Conservation (phyloP, 2,329 filamentous ascomycete species). For the Taxawa tesnikishii region DNA sequence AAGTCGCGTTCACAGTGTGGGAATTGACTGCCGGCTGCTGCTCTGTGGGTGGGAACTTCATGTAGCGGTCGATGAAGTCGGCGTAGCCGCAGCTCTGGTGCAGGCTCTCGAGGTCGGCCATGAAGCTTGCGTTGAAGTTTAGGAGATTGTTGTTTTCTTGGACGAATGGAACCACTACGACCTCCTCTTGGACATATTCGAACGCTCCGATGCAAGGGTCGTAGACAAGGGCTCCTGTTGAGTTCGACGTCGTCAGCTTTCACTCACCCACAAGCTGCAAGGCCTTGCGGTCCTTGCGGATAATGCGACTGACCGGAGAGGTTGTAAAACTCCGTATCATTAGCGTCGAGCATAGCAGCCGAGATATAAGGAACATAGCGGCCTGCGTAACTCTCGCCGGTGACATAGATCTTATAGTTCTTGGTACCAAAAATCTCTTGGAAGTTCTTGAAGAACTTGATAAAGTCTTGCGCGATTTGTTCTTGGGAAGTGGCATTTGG, state of each 20-base stretch:
- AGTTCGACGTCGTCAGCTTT: too few relatives aligned
- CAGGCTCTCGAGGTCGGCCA: conserved; percentile 13
- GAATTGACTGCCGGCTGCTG: too few relatives aligned
- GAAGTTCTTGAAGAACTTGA: conserved; percentile 42
- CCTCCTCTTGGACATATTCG: conserved; percentile 2
- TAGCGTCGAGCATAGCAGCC: too few relatives aligned
- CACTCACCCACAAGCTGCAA: too few relatives aligned
- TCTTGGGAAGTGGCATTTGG: conserved; percentile 35
- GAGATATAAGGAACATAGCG: conserved; percentile 46
- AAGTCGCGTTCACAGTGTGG: too few relatives aligned
- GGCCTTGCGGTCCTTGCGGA: too few relatives aligned
- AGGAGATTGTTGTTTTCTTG: conserved; percentile 3
- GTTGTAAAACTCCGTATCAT: too few relatives aligned
- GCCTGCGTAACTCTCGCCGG: conserved; percentile 55
- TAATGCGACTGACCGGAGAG: too few relatives aligned
- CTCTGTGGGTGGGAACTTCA: too few relatives aligned
- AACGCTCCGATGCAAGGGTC: too few relatives aligned
- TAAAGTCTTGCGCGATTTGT: conserved; percentile 32
- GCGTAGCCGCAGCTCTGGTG: conserved; percentile 34
- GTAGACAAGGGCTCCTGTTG: too few relatives aligned
- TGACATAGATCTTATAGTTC: conserved; percentile 50
- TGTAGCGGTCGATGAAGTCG: conserved; percentile 14
- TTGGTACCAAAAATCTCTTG: conserved; percentile 41
- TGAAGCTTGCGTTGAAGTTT: conserved; percentile 3
- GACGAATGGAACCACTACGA: conserved; percentile 1